Evolutionary conservation across 176 grass and related monocot species (phyloP), one percentile per base, ranked within the genome.

Genomic region (Pontederia crassipes): DNA sequence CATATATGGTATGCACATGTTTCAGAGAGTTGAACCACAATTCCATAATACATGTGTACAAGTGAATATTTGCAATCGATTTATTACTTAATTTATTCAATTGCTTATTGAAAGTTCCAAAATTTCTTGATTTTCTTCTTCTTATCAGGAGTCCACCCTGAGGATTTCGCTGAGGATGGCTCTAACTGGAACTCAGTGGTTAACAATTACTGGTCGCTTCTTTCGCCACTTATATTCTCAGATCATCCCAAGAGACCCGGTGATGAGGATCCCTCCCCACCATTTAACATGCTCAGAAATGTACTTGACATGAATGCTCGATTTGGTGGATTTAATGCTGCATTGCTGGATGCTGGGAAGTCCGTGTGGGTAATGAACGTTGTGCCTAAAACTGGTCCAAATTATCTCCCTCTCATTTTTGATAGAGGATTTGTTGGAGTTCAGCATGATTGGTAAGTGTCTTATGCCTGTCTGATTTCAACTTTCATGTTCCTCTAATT

Each of bases 221-320:
- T 98, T 51, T 98, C 93, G 45, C 87, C 93, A 9, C 84, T 98
- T 58, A 92, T 98, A 77, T 98, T 92, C 78, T 98, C 93, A 58
- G 93, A 98, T 85, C 93, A 98, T 80, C 93, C 93, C 74, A 98
- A 98, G 77, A 80, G 93, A 74, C 93, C 93, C 20, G 93, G 93
- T 65, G 93, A 98, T 65, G 93, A 98, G 71, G 93, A 98, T 10
- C 93, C 93, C 40, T 71, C 82, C 27, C 93, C 93, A 73, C 93
- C 93, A 59, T 98, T 88, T 78, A 98, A 98, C 84, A 98, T 98
- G 93, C 71, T 98, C 14, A 88, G 93, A 78, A 98, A 98, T 83
- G 87, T 92, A 62, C 72, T 98, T 17, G 93, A 98, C 76, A 98
- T 98, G 93, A 92, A 92, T 83, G 81, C 93, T 70, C 82, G 71